Base-by-base conservation (phyloP, 176 grass and related monocot genomes). In the Juncus effusus region DNA sequence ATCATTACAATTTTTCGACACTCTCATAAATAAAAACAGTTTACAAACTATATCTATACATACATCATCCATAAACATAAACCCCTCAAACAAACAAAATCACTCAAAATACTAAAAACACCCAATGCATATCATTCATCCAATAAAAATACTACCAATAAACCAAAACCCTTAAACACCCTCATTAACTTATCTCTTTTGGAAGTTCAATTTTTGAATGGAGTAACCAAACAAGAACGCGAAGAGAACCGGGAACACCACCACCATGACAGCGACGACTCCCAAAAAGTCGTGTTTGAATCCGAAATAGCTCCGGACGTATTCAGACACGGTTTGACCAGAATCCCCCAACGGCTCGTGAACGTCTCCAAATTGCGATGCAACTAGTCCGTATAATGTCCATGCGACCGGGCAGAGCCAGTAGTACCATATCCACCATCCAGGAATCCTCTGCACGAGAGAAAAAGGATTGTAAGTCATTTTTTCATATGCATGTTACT, bases 361-460 rank as follows among this genome's bases (percentile, higher is more conserved):
- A 7, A 61, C 19, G 4, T 73, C 70, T 50, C 70, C 70, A 49
- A 42, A 73, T 40, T 73, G 70, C 6, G 70, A 73, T n/a, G 53
- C 47, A 53, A 69, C 5, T 12, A 69, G 38, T 37, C 65, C 65
- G 2, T 69, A 53, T 7, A 69, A 39, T 11, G 65, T 69, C 65
- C 65, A 69, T 4, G 65, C 65, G 5, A 69, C 50, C 4, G 65
- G 70, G n/a, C 37, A 73, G 28, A 61, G n/a, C 56, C 56, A 73
- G 55, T 61, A 60, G 40, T 73, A 73, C 70, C 70, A 73, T 60
- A 42, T 60, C 70, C 54, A 73, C 70, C 70, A 73, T 28, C 38
- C 70, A 11, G 70, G 55, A 50, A 73, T 73, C 42, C 28, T 57
- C 55, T 73, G 72, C 11, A 47, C 14, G 19, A 16, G 56, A 6